Percentiles rank a stretch among this genome's conserved stretches.
These are phyloP conservation scores for Reutealis trisperma DNA, from an alignment of 345 rosid species.

Conservation along the genomic window DNA sequence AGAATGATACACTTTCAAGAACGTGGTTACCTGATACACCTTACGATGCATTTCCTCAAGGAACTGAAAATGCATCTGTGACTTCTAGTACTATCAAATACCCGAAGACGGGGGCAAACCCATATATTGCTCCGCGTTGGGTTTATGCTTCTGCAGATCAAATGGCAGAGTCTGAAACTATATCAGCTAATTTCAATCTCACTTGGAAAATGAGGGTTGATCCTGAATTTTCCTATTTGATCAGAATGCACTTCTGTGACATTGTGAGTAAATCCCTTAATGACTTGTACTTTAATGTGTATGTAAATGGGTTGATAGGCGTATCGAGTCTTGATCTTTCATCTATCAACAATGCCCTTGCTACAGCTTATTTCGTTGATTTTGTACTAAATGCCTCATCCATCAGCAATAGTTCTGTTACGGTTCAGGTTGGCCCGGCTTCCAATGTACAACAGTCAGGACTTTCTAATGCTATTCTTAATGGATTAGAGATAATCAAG, in stretches of 20 bases:
- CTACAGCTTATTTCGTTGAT: conserved; percentile 58
- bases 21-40: conserved; percentile 62
- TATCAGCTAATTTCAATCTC: conserved; percentile 66
- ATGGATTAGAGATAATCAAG: conserved; percentile 80
- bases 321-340: conserved; percentile 56
- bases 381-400: conserved; percentile 54
- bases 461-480: conserved; percentile 59
- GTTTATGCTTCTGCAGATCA: conserved; percentile 57
- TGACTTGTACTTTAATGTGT: conserved; percentile 64
- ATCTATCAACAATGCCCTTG: conserved; percentile 40
- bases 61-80: conserved; percentile 38
- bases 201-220: conserved; percentile 69
- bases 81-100: conserved; percentile 45
- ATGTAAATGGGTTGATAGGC: conserved; percentile 52
- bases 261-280: conserved; percentile 66
- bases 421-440: conserved; percentile 66
- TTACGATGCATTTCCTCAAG: conserved; percentile 58
- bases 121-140: conserved; percentile 49
- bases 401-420: conserved; percentile 47
- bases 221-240: conserved; percentile 53
- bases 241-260: conserved; percentile 82
- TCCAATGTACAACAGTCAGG: conserved; percentile 35
- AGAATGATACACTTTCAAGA: conserved; percentile 60
- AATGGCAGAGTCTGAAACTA: conserved; percentile 55
- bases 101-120: conserved; percentile 46